Evolutionary conservation across 2,329 filamentous ascomycete genomes (phyloP).

Genomic region (Fusarium udum): DNA sequence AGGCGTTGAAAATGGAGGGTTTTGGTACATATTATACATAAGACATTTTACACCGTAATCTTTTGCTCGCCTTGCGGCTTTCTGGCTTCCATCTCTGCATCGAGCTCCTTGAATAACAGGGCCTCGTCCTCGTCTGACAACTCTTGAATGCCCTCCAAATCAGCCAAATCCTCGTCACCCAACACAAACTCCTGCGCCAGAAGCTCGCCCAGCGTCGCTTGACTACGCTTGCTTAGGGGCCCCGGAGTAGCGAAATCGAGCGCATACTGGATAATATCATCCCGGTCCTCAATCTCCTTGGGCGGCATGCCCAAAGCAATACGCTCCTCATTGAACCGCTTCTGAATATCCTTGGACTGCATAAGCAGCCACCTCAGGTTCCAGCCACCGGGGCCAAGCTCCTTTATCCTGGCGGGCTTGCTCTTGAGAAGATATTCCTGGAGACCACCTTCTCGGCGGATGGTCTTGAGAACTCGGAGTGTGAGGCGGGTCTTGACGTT

Average conservation of each 20-base stretch:
- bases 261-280: slow-evolving; percentile 52
- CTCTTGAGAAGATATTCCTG: slow-evolving; percentile 90
- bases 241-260: slow-evolving; percentile 55
- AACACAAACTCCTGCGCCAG: slow-evolving; percentile 57
- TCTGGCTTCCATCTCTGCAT: slow-evolving; percentile 41
- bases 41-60: slow-evolving; percentile 39
- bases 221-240: slow-evolving; percentile 49
- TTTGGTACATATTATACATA: slow-evolving; percentile 45
- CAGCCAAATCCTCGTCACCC: slow-evolving; percentile 52
- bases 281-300: slow-evolving; percentile 49
- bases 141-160: slow-evolving; percentile 53
- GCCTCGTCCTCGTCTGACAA: slow-evolving; percentile 52
- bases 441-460: slow-evolving; percentile 87
- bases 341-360: slow-evolving; percentile 75
- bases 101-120: slow-evolving; percentile 46
- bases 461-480: slow-evolving; percentile 74
- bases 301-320: slow-evolving; percentile 68
- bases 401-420: slow-evolving; percentile 80
- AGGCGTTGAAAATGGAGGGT: slow-evolving; percentile 39
- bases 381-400: slow-evolving; percentile 92
- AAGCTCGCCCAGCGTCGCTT: slow-evolving; percentile 52
- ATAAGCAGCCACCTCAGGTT: slow-evolving; percentile 88
- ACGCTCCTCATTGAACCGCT: slow-evolving; percentile 72
- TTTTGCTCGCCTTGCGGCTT: slow-evolving; percentile 13
- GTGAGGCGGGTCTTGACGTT: slow-evolving; percentile 75